These are phyloP conservation scores for Coemansia sp. DNA, from an alignment of 192 early-diverging fungal genomes.

Conservation along the genomic window DNA sequence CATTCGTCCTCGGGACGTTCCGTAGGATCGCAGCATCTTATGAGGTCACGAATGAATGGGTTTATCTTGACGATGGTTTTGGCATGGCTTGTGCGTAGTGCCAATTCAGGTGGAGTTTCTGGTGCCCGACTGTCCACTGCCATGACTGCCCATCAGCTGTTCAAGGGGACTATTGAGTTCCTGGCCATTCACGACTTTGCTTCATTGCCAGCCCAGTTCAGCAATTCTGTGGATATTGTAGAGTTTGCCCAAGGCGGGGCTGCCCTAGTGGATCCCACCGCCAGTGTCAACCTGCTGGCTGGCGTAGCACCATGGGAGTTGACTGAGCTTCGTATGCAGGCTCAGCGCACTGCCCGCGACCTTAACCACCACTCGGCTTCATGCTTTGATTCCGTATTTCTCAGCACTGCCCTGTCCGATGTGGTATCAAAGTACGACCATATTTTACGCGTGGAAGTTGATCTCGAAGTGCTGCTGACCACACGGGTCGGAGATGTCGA, in stretches of 20 bases:
- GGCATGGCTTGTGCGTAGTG: constrained; percentile 71
- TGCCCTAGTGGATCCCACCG: constrained; percentile 83
- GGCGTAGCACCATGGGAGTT: constrained; percentile 63
- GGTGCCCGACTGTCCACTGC: constrained; percentile 59
- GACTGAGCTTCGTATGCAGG: constrained; percentile 57
- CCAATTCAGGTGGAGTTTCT: constrained; percentile 24
- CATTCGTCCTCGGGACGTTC: constrained; percentile 43
- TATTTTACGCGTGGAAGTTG: constrained; percentile 38
- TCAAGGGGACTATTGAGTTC: constrained; percentile 83
- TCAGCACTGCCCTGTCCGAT: constrained; percentile 18
- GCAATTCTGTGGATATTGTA: constrained; percentile 19
- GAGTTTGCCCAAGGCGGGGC: constrained; percentile 60
- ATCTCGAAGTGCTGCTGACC: constrained; percentile 20
- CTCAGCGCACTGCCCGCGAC: constrained; percentile 27
- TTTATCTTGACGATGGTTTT: constrained; percentile 88
- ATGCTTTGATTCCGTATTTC: constrained; percentile 32
- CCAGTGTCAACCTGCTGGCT: constrained; percentile 78
- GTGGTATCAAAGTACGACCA: constrained; percentile 32
- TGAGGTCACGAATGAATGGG: constrained; percentile 56
- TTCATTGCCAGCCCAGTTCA: constrained; percentile 26
- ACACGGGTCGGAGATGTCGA: constrained; percentile 15
- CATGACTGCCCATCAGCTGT: constrained; percentile 83
- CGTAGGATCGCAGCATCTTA: constrained; percentile 10
- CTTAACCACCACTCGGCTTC: constrained; percentile 20
- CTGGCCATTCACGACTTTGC: constrained; percentile 56